Percentiles rank a stretch among this genome's conserved stretches.
These are phyloP conservation scores for Besnoitia besnoiti DNA, from an alignment of 169 alveolate genomes.

Conservation along the genomic window DNA sequence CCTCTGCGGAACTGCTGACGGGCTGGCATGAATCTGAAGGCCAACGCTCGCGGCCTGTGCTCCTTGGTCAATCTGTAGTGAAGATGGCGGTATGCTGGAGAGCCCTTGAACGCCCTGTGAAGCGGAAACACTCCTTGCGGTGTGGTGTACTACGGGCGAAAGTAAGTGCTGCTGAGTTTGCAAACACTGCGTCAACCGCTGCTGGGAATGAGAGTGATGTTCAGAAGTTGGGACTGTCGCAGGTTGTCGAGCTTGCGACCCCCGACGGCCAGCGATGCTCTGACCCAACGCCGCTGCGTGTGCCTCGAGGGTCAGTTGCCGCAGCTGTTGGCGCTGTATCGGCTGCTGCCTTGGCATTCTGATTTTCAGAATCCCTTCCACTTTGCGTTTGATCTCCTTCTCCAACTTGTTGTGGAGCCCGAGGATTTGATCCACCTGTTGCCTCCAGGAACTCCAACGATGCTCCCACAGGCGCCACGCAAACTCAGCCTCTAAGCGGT, in stretches of 20 bases:
- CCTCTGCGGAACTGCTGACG: background rate
- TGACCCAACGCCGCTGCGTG: background rate
- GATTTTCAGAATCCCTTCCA: constrained; percentile 58
- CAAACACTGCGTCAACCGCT: background rate
- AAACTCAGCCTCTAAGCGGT: constrained; percentile 41
- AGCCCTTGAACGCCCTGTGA: background rate
- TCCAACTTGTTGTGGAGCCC: constrained; percentile 48
- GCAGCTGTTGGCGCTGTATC: constrained; percentile 7
- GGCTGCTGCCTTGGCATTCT: constrained; percentile 57
- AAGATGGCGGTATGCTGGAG: background rate
- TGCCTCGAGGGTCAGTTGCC: background rate
- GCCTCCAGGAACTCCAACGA: constrained; percentile 63
- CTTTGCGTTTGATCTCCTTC: constrained; percentile 55
- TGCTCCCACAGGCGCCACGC: constrained; percentile 59
- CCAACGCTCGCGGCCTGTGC: background rate
- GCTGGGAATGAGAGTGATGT: background rate
- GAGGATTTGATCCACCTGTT: constrained; percentile 50
- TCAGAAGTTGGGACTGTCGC: background rate
- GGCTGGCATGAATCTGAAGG: background rate
- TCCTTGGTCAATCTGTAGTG: background rate
- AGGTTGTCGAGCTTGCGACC: background rate
- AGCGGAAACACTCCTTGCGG: background rate
- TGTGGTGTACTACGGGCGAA: background rate
- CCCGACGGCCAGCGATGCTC: background rate
- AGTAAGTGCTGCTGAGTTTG: background rate